These are phyloP conservation scores for Microthyrium microscopicum DNA, from an alignment of 2,329 filamentous ascomycete species.

Conservation along the genomic window DNA sequence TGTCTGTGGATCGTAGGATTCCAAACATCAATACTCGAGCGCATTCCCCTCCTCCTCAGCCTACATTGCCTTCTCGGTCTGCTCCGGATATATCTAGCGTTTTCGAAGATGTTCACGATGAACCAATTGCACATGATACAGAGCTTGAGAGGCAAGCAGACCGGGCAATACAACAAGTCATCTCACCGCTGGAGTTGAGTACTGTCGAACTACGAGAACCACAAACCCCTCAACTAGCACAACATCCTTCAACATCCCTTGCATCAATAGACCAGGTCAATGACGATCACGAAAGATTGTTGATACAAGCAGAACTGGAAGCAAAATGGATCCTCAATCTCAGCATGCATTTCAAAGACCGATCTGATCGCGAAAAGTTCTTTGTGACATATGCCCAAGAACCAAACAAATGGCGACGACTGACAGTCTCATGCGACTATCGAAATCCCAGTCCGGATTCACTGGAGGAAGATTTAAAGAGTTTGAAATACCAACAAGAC, in stretches of 20 bases:
- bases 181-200: not conserved
- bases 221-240: not conserved
- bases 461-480: conserved; percentile 66
- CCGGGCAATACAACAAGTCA: not conserved
- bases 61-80: conserved; percentile 23
- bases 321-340: conserved; percentile 88
- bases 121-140: conserved; percentile 14
- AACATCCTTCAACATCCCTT: conserved; percentile 1
- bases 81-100: conserved; percentile 21
- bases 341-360: conserved; percentile 95
- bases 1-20: conserved; percentile 53
- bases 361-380: conserved; percentile 88
- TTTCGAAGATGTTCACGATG: conserved; percentile 11
- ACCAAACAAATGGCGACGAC: conserved; percentile 63
- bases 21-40: conserved; percentile 28
- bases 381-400: conserved; percentile 86
- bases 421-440: conserved; percentile 91
- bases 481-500: conserved; percentile 69
- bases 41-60: conserved; percentile 19
- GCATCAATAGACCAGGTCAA: conserved; percentile 8
- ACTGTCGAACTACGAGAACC: not conserved
- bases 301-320: conserved; percentile 69
- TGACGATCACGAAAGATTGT: conserved; percentile 34
- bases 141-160: not conserved
- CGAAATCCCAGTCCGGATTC: conserved; percentile 63